Evolutionary conservation across 1,284 basidiomycete genomes (phyloP), one percentile per base, ranked within the genome.

Genomic region (Cryptococcus sp.): DNA sequence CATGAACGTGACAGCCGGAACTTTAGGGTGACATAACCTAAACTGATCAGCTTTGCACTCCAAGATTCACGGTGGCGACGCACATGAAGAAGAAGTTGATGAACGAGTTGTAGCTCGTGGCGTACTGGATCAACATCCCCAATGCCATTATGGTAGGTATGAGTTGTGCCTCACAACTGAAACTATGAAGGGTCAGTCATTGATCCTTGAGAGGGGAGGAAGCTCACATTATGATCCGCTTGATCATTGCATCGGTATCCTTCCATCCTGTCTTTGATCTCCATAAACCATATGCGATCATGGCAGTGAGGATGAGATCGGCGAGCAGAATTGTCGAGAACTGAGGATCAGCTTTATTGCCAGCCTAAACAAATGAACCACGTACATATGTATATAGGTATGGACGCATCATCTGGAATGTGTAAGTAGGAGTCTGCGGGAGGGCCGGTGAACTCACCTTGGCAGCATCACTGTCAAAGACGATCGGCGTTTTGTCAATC

Each of bases 261-360:
- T 16, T 19, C 42, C 25, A 45, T 36, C 43, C 49, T 19, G 49
- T 45, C 5, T 28, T 16, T 21, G 42, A 45, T 18, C 43, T 34
- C 43, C 31, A 37, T 3, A 50, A 32, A 45, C 49, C 49, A 16
- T 18, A 39, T 4, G 39, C 39, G 31, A 50, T 45, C 22, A 37
- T 24, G 19, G 14, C 42, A n/a, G 37, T 51, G 39, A 51, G 32
- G 23, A 46, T 14, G 25, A 51, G 13, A 21, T 51, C 44, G 21
- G 22, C 45, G 13, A 25, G 32, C 11, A 51, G 23, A 19, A 22
- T 42, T 3, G 42, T 14, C 3, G 14, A 16, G 36, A 50, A 28
- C 49, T 50, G 43, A 46, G 4, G 14, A 18, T 44, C 50, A 32
- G 50, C 24, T 43, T 4, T 43, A 19, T 43, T 7, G 16, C 23